Conservation (phyloP, 257 asterid species). For the Henckelia pumila region DNA sequence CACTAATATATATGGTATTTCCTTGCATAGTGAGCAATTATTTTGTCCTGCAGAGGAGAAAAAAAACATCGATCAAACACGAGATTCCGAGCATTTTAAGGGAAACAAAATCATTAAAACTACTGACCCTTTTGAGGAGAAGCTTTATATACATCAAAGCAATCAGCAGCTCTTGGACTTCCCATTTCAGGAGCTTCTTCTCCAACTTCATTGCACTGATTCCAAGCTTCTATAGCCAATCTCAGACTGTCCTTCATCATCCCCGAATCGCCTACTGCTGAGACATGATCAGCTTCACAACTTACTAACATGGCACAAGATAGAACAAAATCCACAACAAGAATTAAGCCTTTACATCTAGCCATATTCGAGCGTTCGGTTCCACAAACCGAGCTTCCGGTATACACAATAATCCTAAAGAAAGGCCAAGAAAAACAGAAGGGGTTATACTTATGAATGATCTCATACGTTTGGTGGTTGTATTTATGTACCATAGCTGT, state of each 20-base stretch:
- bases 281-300: constrained; percentile 31
- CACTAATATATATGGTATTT: constrained; percentile 39
- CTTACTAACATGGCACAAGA: constrained; percentile 9
- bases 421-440: background rate
- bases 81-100: too few relatives aligned
- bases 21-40: constrained; percentile 44
- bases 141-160: constrained; percentile 60
- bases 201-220: constrained; percentile 88
- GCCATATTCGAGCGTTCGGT: constrained; percentile 21
- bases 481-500: constrained; percentile 31
- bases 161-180: constrained; percentile 83
- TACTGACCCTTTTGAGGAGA: constrained; percentile 44
- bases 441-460: background rate
- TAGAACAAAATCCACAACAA: constrained; percentile 17
- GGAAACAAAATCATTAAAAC: background rate
- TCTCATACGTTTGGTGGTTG: constrained; percentile 26
- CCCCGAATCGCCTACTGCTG: constrained; percentile 82
- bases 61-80: too few relatives aligned
- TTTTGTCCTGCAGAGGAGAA: constrained; percentile 26
- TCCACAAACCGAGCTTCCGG: background rate
- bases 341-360: background rate
- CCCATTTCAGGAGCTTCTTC: constrained; percentile 85
- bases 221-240: constrained; percentile 88
- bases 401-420: background rate
- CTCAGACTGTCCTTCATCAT: constrained; percentile 69